phyloP scores from a whole-genome alignment of 139 green algal genomes.

The Monoraphidium neglectum region DNA sequence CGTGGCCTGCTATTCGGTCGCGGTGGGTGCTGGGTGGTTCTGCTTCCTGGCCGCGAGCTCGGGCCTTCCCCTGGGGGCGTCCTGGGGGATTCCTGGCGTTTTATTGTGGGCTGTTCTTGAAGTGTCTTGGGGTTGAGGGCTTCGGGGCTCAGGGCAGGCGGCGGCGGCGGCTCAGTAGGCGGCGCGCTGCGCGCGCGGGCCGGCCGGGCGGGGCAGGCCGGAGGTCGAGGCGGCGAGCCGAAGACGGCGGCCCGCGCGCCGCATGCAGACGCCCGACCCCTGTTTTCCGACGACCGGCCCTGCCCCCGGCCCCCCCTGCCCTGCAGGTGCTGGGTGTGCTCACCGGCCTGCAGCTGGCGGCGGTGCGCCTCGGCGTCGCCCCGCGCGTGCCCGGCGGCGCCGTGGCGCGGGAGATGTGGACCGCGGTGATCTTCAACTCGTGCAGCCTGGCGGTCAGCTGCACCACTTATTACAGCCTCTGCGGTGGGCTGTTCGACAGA shows the following conservation, averaged over 20 bases:
- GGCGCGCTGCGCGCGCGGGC: too few relatives aligned
- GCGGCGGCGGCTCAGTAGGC: too few relatives aligned
- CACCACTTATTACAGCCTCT: constrained; percentile 82
- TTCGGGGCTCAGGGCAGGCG: too few relatives aligned
- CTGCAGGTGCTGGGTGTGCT: constrained; percentile 60
- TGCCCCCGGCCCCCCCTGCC: too few relatives aligned
- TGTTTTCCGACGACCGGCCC: too few relatives aligned
- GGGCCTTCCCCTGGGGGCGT: neutral
- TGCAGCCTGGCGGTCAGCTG: constrained; percentile 63
- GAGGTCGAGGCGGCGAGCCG: too few relatives aligned
- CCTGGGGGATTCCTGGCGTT: neutral
- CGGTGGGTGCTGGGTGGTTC: neutral
- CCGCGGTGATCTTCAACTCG: constrained; percentile 70
- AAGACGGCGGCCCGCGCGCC: too few relatives aligned
- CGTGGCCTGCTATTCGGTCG: constrained; percentile 52
- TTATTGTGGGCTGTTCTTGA: too few relatives aligned
- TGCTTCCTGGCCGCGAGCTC: neutral
- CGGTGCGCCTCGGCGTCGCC: constrained; percentile 31
- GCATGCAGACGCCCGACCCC: too few relatives aligned
- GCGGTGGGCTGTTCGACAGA: constrained; percentile 73
- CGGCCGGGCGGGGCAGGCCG: too few relatives aligned
- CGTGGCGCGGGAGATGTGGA: constrained; percentile 33
- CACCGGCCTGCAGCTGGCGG: constrained; percentile 50
- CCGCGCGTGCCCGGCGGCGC: constrained; percentile 5
- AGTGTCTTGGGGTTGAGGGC: too few relatives aligned